A percentile compares a stretch with the other conserved stretches of the same genome.
These are phyloP conservation scores for Kodamaea jinghongensis DNA, from an alignment of 805 yeast species.

Conservation along the genomic window DNA sequence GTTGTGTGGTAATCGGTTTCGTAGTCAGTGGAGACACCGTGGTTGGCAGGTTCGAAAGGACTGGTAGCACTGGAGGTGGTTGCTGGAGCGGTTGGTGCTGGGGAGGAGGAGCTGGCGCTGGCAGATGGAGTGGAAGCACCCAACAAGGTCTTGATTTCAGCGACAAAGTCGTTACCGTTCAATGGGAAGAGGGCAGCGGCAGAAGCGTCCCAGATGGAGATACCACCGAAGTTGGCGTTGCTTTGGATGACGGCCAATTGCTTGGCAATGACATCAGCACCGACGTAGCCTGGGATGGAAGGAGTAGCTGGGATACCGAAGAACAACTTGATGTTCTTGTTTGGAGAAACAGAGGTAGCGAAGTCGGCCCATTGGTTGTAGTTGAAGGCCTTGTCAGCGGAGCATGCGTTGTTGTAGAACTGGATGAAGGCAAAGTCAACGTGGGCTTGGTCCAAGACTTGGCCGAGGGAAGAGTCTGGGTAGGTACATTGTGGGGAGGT, in stretches of 20 bases:
- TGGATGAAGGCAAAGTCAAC: slow-evolving; percentile 39
- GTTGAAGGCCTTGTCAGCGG: slow-evolving; percentile 27
- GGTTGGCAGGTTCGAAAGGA: not conserved
- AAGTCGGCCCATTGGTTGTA: slow-evolving; percentile 34
- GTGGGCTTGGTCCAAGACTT: slow-evolving; percentile 21
- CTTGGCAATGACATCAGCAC: slow-evolving; percentile 17
- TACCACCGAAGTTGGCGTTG: slow-evolving; percentile 52
- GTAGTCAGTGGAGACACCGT: not conserved
- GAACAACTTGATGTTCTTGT: slow-evolving; percentile 29
- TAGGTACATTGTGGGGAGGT: slow-evolving; percentile 42
- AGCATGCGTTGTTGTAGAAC: slow-evolving; percentile 37
- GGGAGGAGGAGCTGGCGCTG: no score
- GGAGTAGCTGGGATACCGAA: slow-evolving; percentile 35
- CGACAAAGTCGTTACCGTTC: slow-evolving; percentile 23
- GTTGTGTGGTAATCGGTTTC: slow-evolving; percentile 19
- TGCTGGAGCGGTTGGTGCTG: no score
- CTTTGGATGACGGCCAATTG: slow-evolving; percentile 14
- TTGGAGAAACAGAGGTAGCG: slow-evolving; percentile 32
- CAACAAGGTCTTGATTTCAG: no score
- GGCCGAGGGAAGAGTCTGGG: slow-evolving; percentile 37
- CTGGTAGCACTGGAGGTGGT: no score
- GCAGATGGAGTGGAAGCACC: no score
- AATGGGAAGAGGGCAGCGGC: slow-evolving; percentile 35
- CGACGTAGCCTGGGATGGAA: slow-evolving; percentile 30
- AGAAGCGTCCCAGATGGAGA: slow-evolving; percentile 84